A percentile compares a stretch with the other conserved stretches of the same genome.
phyloP scores from a whole-genome alignment of 139 green algal genomes.

The Auxenochlorella pyrenoidosa region DNA sequence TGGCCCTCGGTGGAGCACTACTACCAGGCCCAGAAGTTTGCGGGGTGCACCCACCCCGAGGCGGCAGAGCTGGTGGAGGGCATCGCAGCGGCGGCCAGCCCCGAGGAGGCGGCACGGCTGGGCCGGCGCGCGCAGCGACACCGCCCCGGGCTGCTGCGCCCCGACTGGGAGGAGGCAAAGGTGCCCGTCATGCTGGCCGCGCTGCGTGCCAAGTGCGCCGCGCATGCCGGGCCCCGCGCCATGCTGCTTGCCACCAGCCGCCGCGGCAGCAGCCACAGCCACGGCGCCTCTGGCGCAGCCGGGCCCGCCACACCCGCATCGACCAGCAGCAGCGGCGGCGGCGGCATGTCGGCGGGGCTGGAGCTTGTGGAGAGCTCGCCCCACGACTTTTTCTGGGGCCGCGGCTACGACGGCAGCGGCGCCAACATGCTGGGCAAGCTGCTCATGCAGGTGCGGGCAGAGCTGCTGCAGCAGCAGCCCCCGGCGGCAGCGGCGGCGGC shows the following conservation, averaged over 20 bases:
- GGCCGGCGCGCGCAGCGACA: conserved; percentile 74
- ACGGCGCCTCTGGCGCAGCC: conserved; percentile 49
- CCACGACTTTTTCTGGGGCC: conserved; percentile 92
- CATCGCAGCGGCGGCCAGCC: conserved; percentile 75
- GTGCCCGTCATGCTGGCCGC: conserved; percentile 85
- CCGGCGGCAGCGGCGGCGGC: background rate
- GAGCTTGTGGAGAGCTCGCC: conserved; percentile 82
- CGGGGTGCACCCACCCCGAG: conserved; percentile 44
- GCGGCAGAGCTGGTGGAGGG: conserved; percentile 64
- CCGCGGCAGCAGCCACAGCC: background rate
- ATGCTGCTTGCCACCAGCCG: conserved; percentile 79
- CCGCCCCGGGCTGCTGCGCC: conserved; percentile 77
- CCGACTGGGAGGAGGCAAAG: conserved; percentile 87
- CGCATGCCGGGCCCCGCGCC: conserved; percentile 68
- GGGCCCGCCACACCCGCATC: background rate
- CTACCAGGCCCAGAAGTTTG: conserved; percentile 94
- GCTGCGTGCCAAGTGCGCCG: conserved; percentile 86
- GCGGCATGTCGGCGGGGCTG: background rate
- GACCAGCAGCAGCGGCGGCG: background rate
- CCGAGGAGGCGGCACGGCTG: conserved; percentile 92
- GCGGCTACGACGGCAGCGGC: conserved; percentile 82
- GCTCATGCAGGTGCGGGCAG: conserved; percentile 85
- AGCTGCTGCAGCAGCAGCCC: conserved; percentile 51
- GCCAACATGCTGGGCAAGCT: conserved; percentile 89
- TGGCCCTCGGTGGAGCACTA: conserved; percentile 94